Evolutionary conservation across 495 filamentous ascomycete genomes (phyloP), one percentile per base, ranked within the genome.

Genomic region (Hyaloscypha bicolor): DNA sequence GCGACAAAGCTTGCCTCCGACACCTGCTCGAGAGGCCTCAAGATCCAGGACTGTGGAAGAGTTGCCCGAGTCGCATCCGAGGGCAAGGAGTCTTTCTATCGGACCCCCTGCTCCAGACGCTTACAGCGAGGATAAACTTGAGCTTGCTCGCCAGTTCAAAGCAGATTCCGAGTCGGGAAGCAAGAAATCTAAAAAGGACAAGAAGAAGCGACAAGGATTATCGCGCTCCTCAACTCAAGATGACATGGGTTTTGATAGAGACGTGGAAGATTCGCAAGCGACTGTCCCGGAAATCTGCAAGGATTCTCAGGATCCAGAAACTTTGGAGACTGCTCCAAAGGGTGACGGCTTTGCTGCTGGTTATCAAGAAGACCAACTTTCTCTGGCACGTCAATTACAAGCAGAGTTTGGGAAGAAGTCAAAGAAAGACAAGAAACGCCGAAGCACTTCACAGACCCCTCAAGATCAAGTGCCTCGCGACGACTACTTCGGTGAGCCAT

Each of bases 131-230:
- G 69, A 69, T 2, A 63, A 74, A 48, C 66, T 73, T 51, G 69
- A 71, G 63, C 65, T 73, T 60, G 48, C 82, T 77, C 73, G 78
- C 76, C 68, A 81, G 77, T 76, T 79, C 25, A 71, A 76, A 68
- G 73, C 73, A 62, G 65, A 70, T n/a, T 74, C 73, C 65, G 69
- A 59, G 63, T 73, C 65, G 60, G 73, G 66, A 16, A 65, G 62
- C 31, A 74, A 66, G 29, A 77, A 75, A 64, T 59, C 79, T 73
- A 83, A 79, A 77, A 80, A 79, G 76, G 81, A 78, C 76, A 75
- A 69, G 62, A 74, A 77, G 65, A 77, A 76, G 65, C 66, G 69
- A 30, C 69, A 76, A 63, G 68, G 57, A 30, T 35, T 71, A 39
- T 67, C 69, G 6, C 56, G 55, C 2, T 65, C 69, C 2, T 63